Evolutionary conservation across 2,329 filamentous ascomycete species (phyloP), one percentile per base, ranked within the genome.

Genomic region (Colletotrichum costaricense): DNA sequence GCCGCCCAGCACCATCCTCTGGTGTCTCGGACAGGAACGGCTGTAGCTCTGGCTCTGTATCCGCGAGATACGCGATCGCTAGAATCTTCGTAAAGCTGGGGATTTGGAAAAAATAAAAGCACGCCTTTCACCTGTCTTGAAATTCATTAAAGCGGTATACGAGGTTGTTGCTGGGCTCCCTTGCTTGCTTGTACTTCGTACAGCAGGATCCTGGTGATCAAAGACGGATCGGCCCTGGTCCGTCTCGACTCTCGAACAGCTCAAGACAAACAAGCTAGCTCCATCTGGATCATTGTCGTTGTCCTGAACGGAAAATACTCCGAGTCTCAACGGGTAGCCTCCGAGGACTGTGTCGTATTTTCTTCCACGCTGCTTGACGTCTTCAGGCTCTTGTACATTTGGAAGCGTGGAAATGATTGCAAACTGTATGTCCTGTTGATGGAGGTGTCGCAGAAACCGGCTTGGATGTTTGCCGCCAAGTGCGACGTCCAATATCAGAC

Each of bases 211-310:
- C n/a, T 42, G 52, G 55, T 56, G 69, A 57, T 30, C 58, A 63
- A 65, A 55, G 38, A 63, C 62, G 58, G 72, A 63, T 19, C 63
- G 67, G 68, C 63, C 63, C 63, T 72, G 58, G 35, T 67, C 57
- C 30, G 38, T 33, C 38, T 42, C 38, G 38, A 42, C 38, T 42
- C 16, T 42, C 16, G 38, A 35, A 35, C 19, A 49, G 24, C 33
- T 42, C 58, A 28, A 38, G 49, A 52, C 33, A 33, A 54, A 38
- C 52, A 28, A 57, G 22, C 33, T 42, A 58, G 38, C 42, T 68
- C 22, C 28, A 54, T 46, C 52, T 54, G 26, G 63, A 46, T 52
- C 26, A n/a, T 54, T n/a, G 30, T 46, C 49, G 33, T 59, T 52
- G 33, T 58, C 42, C 38, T 64, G 49, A 52, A 64, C 24, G 65